Evolutionary conservation across 164 flowering plant genomes (phyloP).

Genomic region (Aristolochia fimbriata): DNA sequence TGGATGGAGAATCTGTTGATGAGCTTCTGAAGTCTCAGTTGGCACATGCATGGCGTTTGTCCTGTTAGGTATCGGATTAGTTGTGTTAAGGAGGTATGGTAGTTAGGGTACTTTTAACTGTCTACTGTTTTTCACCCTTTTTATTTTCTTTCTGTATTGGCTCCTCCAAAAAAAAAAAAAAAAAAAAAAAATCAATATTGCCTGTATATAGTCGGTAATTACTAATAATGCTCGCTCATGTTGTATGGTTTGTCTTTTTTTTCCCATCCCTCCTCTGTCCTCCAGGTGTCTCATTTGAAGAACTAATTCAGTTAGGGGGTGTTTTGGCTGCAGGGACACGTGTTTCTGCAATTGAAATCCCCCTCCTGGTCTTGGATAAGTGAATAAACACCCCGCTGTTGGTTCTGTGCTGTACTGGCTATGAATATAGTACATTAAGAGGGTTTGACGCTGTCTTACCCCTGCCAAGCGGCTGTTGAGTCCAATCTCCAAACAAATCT

Average conservation of each 20-base stretch:
- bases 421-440: too few species aligned
- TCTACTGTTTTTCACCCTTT: neutral
- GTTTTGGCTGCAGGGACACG: conserved; percentile 2
- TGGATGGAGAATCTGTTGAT: too few species aligned
- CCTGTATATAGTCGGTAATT: conserved; percentile 5
- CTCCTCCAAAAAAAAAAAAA: too few species aligned
- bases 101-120: neutral
- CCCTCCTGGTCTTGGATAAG: neutral
- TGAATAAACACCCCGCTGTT: neutral
- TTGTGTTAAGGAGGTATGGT: neutral
- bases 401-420: too few species aligned
- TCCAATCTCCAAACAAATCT: too few species aligned
- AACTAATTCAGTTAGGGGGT: neutral
- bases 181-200: neutral
- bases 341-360: conserved; percentile 1
- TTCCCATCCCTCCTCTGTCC: neutral
- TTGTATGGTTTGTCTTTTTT: neutral
- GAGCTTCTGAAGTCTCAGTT: too few species aligned
- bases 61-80: neutral
- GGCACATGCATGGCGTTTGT: neutral
- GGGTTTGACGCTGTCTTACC: too few species aligned
- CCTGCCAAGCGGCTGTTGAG: too few species aligned
- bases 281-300: neutral
- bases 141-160: neutral
- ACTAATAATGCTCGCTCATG: neutral